A percentile compares a stretch with the other conserved stretches of the same genome.
Conservation (phyloP, 2,329 filamentous ascomycete genomes). For the Pseudonectria foliicola region DNA sequence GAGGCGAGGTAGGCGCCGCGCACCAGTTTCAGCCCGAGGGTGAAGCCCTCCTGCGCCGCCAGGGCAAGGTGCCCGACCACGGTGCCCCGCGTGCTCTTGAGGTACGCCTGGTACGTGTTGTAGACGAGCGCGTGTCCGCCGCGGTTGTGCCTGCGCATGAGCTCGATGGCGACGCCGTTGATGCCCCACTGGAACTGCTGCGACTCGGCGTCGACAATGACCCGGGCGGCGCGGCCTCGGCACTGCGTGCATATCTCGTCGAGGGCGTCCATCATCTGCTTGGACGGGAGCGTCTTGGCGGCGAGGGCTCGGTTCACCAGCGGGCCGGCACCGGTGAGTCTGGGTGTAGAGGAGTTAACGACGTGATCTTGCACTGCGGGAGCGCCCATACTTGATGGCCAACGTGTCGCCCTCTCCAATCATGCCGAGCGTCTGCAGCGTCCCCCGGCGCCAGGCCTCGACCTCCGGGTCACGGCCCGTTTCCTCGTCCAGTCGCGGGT, state of each 20-base stretch:
- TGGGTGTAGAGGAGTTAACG: slow-evolving; percentile 7
- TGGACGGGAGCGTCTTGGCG: slow-evolving; percentile 26
- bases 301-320: slow-evolving; percentile 32
- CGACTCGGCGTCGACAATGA: slow-evolving; percentile 40
- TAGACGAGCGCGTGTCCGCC: slow-evolving; percentile 29
- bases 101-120: slow-evolving; percentile 52
- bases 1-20: slow-evolving; percentile 48
- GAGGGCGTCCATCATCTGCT: slow-evolving; percentile 36
- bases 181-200: slow-evolving; percentile 37
- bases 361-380: neutral
- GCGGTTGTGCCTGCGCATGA: slow-evolving; percentile 34
- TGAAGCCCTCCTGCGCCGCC: slow-evolving; percentile 40
- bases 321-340: slow-evolving; percentile 36
- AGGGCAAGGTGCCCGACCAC: slow-evolving; percentile 37
- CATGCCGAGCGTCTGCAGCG: slow-evolving; percentile 24
- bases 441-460: slow-evolving; percentile 29
- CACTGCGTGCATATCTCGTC: slow-evolving; percentile 32
- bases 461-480: slow-evolving; percentile 15
- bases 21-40: slow-evolving; percentile 49
- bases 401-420: slow-evolving; percentile 29
- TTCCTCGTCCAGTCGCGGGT: too few relatives aligned
- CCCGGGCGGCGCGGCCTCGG: slow-evolving; percentile 31
- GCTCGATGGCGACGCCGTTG: slow-evolving; percentile 23
- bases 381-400: slow-evolving; percentile 29
- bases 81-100: slow-evolving; percentile 37